Conservation (phyloP, 1,284 basidiomycete genomes). For the Malassezia nana region DNA sequence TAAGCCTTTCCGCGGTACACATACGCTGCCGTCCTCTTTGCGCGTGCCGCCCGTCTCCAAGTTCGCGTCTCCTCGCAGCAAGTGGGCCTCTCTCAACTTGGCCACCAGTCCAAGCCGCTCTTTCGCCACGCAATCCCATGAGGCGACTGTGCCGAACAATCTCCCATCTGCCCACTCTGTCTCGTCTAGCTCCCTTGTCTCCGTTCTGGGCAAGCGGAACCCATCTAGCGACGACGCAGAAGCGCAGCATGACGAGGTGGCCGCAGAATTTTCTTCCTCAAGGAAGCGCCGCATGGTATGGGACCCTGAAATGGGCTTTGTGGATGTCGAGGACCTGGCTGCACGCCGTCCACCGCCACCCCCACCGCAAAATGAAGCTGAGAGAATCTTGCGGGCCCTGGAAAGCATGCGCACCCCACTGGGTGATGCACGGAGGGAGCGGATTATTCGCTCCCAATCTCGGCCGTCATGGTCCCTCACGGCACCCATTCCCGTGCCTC, state of each 20-base stretch:
- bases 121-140: not conserved
- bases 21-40: conserved; percentile 14
- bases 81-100: conserved; percentile 36
- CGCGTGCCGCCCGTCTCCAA: not conserved
- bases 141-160: not conserved
- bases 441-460: conserved; percentile 12
- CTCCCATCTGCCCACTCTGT: not conserved
- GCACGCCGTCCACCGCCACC: conserved; percentile 32
- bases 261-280: conserved; percentile 1
- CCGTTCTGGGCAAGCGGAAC: conserved; percentile 16
- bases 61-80: conserved; percentile 13
- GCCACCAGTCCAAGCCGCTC: conserved; percentile 20
- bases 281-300: conserved; percentile 41
- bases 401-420: conserved; percentile 46
- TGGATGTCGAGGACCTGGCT: conserved; percentile 36
- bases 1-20: not conserved
- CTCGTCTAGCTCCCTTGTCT: not conserved
- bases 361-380: conserved; percentile 49
- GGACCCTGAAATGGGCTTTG: conserved; percentile 40
- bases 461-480: conserved; percentile 14
- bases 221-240: not conserved
- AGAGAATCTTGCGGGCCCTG: conserved; percentile 48
- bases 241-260: not conserved
- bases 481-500: conserved; percentile 15
- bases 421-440: conserved; percentile 27